Evolutionary conservation across 2,329 filamentous ascomycete species (phyloP).

Genomic region (Penicillium expansum): DNA sequence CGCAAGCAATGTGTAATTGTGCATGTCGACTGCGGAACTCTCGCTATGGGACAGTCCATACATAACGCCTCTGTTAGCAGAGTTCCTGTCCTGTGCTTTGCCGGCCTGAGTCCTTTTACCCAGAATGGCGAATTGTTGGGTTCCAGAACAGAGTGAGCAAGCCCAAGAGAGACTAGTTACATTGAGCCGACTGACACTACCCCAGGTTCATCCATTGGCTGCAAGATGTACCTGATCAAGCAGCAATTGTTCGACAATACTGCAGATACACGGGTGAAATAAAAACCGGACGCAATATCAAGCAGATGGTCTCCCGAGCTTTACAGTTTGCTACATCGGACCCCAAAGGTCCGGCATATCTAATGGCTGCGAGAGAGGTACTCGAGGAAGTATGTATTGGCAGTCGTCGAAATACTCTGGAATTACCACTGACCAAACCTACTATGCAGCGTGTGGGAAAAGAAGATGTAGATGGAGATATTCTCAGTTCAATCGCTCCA

Average conservation of each 20-base stretch:
- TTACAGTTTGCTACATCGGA: constrained; percentile 73
- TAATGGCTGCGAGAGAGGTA: constrained; percentile 73
- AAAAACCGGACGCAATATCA: constrained; percentile 76
- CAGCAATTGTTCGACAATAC: constrained; percentile 74
- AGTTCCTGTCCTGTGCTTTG: constrained; percentile 71
- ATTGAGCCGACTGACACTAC: background rate
- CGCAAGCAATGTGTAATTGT: constrained; percentile 61
- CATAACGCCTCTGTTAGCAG: constrained; percentile 73
- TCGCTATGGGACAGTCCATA: constrained; percentile 71
- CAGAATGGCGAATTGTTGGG: constrained; percentile 71
- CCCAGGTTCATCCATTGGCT: constrained; percentile 66
- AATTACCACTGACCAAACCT: background rate
- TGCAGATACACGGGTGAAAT: constrained; percentile 79
- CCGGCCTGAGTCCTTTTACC: constrained; percentile 71
- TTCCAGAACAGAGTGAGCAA: constrained; percentile 63
- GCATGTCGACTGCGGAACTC: constrained; percentile 76
- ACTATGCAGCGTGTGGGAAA: constrained; percentile 14
- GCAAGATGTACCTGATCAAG: constrained; percentile 76
- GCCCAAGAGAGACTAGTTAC: constrained; percentile 29
- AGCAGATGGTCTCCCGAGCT: constrained; percentile 80
- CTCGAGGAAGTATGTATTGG: constrained; percentile 71
- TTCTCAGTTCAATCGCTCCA: constrained; percentile 10
- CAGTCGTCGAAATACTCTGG: background rate
- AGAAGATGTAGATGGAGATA: constrained; percentile 12
- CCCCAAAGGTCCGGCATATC: constrained; percentile 74